A percentile compares a stretch with the other conserved stretches of the same genome.
These are phyloP conservation scores for Rhazya stricta DNA, from an alignment of 257 asterid genomes.

Conservation along the genomic window DNA sequence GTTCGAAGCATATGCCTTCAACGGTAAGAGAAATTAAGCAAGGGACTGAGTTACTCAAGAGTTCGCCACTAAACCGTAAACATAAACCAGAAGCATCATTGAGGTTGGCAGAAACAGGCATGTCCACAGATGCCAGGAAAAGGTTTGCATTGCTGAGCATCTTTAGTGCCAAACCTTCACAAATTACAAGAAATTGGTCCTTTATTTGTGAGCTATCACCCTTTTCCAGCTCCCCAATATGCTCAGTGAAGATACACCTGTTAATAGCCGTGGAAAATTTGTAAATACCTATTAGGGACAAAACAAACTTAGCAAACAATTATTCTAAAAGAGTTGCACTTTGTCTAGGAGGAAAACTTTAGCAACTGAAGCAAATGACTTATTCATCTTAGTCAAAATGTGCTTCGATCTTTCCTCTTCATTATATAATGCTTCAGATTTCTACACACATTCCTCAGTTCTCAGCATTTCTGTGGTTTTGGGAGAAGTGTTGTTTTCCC, in stretches of 20 bases:
- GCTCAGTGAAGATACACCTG: constrained; percentile 80
- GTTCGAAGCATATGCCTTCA: constrained; percentile 72
- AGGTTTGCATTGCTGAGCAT: constrained; percentile 82
- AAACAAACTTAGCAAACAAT: neutral
- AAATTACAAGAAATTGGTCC: constrained; percentile 66
- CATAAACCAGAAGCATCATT: constrained; percentile 76
- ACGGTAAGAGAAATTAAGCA: constrained; percentile 70
- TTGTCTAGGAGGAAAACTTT: neutral
- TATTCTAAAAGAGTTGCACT: neutral
- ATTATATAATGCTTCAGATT: neutral
- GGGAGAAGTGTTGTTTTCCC: neutral
- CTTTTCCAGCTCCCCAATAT: constrained; percentile 50
- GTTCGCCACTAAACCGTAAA: constrained; percentile 82
- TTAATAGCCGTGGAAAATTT: constrained; percentile 2
- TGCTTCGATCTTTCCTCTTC: neutral
- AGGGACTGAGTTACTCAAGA: constrained; percentile 62
- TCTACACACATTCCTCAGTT: neutral
- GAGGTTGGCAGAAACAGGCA: constrained; percentile 82
- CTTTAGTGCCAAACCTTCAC: constrained; percentile 74
- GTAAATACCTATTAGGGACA: neutral
- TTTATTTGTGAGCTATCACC: constrained; percentile 36
- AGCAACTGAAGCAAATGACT: neutral
- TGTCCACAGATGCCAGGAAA: constrained; percentile 73
- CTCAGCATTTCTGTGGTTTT: neutral
- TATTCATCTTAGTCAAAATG: neutral